Conservation (phyloP, 441 rosid genomes). For the Viola pubescens region DNA sequence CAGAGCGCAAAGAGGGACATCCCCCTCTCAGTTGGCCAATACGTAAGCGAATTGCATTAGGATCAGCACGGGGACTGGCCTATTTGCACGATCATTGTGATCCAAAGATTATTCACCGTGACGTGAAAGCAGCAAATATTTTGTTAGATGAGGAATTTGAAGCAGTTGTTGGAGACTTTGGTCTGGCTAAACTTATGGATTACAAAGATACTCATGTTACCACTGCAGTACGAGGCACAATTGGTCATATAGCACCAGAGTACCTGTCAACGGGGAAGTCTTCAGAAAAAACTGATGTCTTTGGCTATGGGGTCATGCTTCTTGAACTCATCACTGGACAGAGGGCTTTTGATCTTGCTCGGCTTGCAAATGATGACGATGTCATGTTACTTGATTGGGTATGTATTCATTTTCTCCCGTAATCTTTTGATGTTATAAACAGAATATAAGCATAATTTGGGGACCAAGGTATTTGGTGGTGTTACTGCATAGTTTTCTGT, state of each 20-base stretch:
- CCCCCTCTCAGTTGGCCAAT: conserved; percentile 45
- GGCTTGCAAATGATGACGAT: conserved; percentile 54
- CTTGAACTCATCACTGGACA: conserved; percentile 69
- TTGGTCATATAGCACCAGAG: conserved; percentile 73
- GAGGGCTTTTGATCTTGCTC: conserved; percentile 61
- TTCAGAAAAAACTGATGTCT: conserved; percentile 65
- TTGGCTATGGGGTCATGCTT: conserved; percentile 73
- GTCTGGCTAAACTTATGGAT: conserved; percentile 58
- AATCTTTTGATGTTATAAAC: neutral
- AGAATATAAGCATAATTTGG: too few relatives aligned
- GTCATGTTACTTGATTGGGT: conserved; percentile 64
- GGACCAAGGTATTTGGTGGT: too few relatives aligned
- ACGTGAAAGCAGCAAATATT: conserved; percentile 72
- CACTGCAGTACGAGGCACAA: conserved; percentile 62
- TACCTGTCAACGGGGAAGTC: conserved; percentile 57
- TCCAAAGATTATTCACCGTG: conserved; percentile 74
- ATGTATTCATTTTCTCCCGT: conserved; percentile 15
- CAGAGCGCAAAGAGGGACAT: conserved; percentile 22
- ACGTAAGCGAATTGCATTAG: conserved; percentile 52
- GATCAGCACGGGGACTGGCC: conserved; percentile 65
- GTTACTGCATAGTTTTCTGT: too few relatives aligned
- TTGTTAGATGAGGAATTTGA: conserved; percentile 63
- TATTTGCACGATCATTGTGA: conserved; percentile 74
- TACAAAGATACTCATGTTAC: conserved; percentile 51
- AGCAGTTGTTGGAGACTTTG: conserved; percentile 74